phyloP scores from a whole-genome alignment of 257 asterid species.

The Ballota nigra region DNA sequence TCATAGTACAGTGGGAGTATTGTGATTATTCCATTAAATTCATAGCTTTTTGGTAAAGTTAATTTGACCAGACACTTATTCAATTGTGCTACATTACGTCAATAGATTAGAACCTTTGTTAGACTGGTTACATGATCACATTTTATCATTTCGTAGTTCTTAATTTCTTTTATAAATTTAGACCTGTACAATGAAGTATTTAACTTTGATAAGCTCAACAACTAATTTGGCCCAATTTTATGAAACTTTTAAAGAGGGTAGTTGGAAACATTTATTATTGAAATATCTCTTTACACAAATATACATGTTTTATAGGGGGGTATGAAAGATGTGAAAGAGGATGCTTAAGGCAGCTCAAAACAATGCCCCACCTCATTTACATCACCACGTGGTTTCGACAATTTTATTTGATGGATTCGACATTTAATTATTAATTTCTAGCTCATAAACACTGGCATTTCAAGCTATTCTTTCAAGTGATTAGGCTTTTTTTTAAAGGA shows the following conservation, averaged over 20 bases:
- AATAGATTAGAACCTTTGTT: background rate
- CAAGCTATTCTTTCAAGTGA: no score
- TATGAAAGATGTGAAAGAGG: slow-evolving; percentile 2
- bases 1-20: no score
- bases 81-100: background rate
- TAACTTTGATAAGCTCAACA: slow-evolving; percentile 6
- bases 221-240: slow-evolving; percentile 18
- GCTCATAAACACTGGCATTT: background rate
- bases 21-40: background rate
- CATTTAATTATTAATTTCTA: background rate
- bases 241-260: slow-evolving; percentile 24
- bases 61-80: background rate
- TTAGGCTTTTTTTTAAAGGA: no score
- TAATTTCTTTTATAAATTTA: background rate
- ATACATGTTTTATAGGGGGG: background rate
- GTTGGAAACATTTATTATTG: slow-evolving; percentile 30
- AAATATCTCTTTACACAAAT: background rate
- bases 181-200: background rate
- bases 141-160: background rate
- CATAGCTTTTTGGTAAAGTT: background rate
- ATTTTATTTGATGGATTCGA: background rate
- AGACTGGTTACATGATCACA: background rate
- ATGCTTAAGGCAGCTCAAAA: slow-evolving; percentile 30
- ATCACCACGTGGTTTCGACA: slow-evolving; percentile 31
- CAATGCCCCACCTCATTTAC: slow-evolving; percentile 37